Percentiles rank a stretch among this genome's conserved stretches.
phyloP scores from a whole-genome alignment of 2,329 filamentous ascomycete species.

The Neofusicoccum cordaticola region DNA sequence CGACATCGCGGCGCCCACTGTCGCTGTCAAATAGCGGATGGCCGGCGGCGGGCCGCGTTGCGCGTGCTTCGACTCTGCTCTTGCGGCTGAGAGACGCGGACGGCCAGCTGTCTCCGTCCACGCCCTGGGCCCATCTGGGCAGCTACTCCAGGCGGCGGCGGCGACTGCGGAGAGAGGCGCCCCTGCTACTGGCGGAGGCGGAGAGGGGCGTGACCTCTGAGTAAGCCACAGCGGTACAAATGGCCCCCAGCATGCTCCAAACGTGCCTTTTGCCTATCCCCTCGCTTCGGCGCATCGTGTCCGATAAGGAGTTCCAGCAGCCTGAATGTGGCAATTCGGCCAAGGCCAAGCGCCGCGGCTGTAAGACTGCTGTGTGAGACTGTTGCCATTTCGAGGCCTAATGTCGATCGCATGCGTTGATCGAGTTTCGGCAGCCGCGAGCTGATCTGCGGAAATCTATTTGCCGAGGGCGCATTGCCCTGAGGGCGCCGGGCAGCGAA shows the following conservation, averaged over 20 bases:
- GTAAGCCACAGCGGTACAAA: constrained; percentile 1
- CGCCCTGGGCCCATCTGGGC: neutral
- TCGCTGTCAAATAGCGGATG: neutral
- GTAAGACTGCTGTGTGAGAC: neutral
- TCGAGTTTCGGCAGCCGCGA: neutral
- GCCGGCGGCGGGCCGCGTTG: neutral
- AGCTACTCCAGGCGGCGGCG: neutral
- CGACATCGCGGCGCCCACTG: too few relatives aligned
- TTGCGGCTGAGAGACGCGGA: neutral
- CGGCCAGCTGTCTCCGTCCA: neutral
- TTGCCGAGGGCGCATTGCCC: neutral
- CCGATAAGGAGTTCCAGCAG: neutral
- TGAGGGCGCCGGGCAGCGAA: neutral
- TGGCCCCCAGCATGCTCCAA: neutral
- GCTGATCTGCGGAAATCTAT: neutral
- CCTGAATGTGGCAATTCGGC: constrained; percentile 1
- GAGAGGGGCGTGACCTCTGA: neutral
- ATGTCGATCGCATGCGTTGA: neutral
- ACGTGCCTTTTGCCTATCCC: neutral
- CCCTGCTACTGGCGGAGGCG: neutral
- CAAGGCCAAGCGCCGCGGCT: neutral
- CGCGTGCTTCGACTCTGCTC: neutral
- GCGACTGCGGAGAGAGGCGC: neutral
- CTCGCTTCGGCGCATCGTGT: neutral
- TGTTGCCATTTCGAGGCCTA: neutral